Percentiles rank a stretch among this genome's conserved stretches.
These are phyloP conservation scores for Zoysia matrella DNA, from an alignment of 202 grass and related monocot genomes.

Conservation along the genomic window DNA sequence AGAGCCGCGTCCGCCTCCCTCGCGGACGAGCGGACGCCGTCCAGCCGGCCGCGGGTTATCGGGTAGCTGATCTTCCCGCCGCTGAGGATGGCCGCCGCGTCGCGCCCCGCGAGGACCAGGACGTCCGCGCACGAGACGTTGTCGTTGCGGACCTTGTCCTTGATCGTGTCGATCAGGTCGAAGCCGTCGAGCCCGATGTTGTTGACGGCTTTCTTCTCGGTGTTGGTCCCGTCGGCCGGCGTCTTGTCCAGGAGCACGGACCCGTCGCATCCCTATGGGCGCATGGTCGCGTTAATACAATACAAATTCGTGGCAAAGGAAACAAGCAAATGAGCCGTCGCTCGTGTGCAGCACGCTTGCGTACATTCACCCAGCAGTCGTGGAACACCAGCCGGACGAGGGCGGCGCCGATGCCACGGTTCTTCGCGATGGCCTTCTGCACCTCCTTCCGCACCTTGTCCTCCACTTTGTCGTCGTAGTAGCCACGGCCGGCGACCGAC, in stretches of 20 bases:
- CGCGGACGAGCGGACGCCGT: slow-evolving; percentile 51
- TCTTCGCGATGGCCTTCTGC: slow-evolving; percentile 25
- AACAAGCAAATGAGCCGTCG: no score
- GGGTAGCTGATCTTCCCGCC: slow-evolving; percentile 38
- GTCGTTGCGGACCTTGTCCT: slow-evolving; percentile 33
- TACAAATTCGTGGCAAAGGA: no score
- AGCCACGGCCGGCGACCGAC: background rate
- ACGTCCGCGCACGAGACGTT: slow-evolving; percentile 69
- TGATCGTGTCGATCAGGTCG: slow-evolving; percentile 47
- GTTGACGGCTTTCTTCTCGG: slow-evolving; percentile 52
- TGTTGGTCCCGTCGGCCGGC: background rate
- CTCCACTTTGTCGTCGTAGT: background rate
- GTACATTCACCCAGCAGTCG: slow-evolving; percentile 49
- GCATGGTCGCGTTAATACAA: no score
- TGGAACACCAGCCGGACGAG: slow-evolving; percentile 44
- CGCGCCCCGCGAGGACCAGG: slow-evolving; percentile 52
- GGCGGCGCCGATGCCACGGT: slow-evolving; percentile 25
- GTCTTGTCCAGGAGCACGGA: slow-evolving; percentile 68
- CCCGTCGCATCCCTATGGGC: slow-evolving; percentile 61
- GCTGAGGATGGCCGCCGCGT: slow-evolving; percentile 37
- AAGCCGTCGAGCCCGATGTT: slow-evolving; percentile 56
- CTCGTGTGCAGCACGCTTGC: no score
- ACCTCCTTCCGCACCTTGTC: slow-evolving; percentile 40
- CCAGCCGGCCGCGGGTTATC: slow-evolving; percentile 41
- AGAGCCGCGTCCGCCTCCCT: slow-evolving; percentile 19